Evolutionary conservation across 2,329 filamentous ascomycete genomes (phyloP).

Genomic region (Monilinia aucupariae): DNA sequence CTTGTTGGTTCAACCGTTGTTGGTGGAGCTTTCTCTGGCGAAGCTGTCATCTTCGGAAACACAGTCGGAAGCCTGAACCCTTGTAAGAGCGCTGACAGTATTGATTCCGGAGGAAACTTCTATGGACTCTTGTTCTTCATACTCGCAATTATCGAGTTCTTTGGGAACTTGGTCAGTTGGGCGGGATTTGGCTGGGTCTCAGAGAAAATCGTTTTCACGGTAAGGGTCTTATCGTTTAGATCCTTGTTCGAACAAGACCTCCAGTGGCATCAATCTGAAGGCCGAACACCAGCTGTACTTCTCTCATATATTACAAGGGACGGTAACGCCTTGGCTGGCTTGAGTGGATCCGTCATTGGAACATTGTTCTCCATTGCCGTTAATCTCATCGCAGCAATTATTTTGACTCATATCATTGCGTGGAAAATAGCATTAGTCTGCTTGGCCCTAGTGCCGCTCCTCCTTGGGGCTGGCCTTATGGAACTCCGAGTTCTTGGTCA

Average conservation of each 20-base stretch:
- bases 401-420: constrained; percentile 63
- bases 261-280: constrained; percentile 65
- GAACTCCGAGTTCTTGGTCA: constrained; percentile 57
- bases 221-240: constrained; percentile 48
- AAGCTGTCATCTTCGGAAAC: constrained; percentile 52
- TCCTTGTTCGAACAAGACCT: constrained; percentile 61
- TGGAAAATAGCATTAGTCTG: constrained; percentile 65
- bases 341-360: constrained; percentile 66
- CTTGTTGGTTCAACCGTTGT: constrained; percentile 47
- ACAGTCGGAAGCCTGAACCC: constrained; percentile 47
- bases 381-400: constrained; percentile 63
- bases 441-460: constrained; percentile 44
- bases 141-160: constrained; percentile 51
- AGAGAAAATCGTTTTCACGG: constrained; percentile 59
- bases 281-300: constrained; percentile 55
- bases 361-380: constrained; percentile 62
- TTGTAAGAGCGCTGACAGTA: constrained; percentile 34
- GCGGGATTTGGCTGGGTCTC: constrained; percentile 49
- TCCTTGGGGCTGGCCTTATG: constrained; percentile 50
- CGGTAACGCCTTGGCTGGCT: constrained; percentile 58
- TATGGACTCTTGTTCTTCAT: constrained; percentile 44
- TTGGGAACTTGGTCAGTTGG: constrained; percentile 56
- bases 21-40: constrained; percentile 47
- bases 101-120: constrained; percentile 34
- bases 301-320: constrained; percentile 66